These are phyloP conservation scores for Mucor ambiguus DNA, from an alignment of 371 early-diverging fungal species.

Conservation along the genomic window DNA sequence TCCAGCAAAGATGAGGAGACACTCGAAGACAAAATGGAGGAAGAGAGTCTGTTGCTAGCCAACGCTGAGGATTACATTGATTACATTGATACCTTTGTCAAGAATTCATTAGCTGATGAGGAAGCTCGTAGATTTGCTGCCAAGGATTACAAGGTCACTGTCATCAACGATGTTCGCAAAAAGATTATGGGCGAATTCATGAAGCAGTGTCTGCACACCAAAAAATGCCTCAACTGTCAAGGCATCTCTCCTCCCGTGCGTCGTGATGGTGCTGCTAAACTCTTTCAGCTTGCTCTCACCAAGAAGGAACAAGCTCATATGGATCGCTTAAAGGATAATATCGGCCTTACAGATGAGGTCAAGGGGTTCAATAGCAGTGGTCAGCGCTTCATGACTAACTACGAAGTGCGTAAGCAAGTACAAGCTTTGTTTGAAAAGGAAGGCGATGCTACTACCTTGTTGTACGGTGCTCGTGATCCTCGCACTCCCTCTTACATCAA, in stretches of 20 bases:
- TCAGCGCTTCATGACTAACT: constrained; percentile 73
- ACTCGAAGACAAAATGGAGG: constrained; percentile 51
- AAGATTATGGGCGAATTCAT: constrained; percentile 78
- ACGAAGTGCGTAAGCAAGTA: constrained; percentile 81
- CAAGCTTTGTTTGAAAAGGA: constrained; percentile 80
- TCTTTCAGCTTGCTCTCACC: constrained; percentile 81
- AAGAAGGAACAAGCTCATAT: constrained; percentile 73
- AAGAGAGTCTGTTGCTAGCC: constrained; percentile 48
- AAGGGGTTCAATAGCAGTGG: constrained; percentile 40
- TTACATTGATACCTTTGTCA: constrained; percentile 49
- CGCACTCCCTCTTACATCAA: constrained; percentile 44
- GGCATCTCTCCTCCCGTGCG: constrained; percentile 82
- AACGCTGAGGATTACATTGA: constrained; percentile 60
- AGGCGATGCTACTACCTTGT: constrained; percentile 66
- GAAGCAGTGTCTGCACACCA: constrained; percentile 50
- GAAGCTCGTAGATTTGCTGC: constrained; percentile 36
- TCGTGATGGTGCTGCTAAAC: constrained; percentile 84
- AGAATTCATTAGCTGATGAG: constrained; percentile 33
- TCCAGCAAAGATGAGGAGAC: constrained; percentile 45
- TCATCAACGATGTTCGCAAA: constrained; percentile 78
- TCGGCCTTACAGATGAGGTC: constrained; percentile 31
- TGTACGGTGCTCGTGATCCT: constrained; percentile 79
- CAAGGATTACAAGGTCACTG: constrained; percentile 69
- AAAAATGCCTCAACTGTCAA: constrained; percentile 82
- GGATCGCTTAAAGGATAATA: constrained; percentile 35